phyloP scores from a whole-genome alignment of 345 rosid species.

The Syzygium oleosum region DNA sequence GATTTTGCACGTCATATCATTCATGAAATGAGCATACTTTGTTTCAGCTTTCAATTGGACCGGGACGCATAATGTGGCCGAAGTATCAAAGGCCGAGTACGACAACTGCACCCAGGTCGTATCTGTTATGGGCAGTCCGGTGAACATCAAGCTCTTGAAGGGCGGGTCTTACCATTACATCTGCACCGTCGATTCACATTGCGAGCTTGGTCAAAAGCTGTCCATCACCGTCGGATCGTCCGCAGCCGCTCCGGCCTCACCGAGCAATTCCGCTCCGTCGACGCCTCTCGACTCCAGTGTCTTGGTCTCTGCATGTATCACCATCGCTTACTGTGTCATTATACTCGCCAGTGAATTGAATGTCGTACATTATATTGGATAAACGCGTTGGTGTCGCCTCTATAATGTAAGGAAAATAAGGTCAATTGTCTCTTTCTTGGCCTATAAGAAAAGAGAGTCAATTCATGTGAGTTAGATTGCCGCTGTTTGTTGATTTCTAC shows the following conservation, averaged over 20 bases:
- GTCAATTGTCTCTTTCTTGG: background rate
- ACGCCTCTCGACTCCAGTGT: background rate
- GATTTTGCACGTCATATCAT: background rate
- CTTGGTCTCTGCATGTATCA: background rate
- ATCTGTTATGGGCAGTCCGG: background rate
- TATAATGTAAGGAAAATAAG: background rate
- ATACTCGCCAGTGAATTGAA: background rate
- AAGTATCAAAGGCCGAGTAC: slow-evolving; percentile 7
- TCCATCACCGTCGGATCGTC: background rate
- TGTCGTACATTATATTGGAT: background rate
- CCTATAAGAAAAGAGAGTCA: background rate
- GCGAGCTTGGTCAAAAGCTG: slow-evolving; percentile 18
- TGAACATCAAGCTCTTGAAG: background rate
- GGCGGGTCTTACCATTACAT: background rate
- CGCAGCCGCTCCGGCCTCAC: background rate
- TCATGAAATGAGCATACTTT: background rate
- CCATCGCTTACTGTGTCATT: background rate
- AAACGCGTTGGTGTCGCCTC: background rate
- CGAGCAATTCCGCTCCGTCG: background rate
- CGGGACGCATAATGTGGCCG: slow-evolving; percentile 7
- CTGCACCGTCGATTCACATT: slow-evolving; percentile 14
- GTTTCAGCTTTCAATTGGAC: slow-evolving; percentile 20
- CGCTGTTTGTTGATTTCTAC: background rate
- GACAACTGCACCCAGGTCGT: slow-evolving; percentile 3
- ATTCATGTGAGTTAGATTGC: background rate